phyloP scores from a whole-genome alignment of 768 basidiomycete species.

The Auricularia sp. region DNA sequence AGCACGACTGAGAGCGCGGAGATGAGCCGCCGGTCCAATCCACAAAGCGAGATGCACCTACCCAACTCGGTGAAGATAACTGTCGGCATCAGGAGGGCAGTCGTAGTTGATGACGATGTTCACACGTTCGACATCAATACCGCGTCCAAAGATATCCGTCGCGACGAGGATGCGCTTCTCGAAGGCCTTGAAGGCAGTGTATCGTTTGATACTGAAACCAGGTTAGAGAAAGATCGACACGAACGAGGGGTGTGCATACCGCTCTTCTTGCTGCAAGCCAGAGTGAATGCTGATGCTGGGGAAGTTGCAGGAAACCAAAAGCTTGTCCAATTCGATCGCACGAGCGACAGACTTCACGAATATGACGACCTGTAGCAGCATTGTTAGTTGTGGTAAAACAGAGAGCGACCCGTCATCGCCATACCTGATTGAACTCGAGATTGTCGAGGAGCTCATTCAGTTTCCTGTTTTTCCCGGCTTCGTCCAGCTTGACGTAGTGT shows the following conservation, averaged over 20 bases:
- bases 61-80: slow-evolving; percentile 97
- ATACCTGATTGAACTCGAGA: slow-evolving; percentile 95
- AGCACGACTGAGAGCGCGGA: slow-evolving; percentile 65
- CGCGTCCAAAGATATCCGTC: slow-evolving; percentile 99
- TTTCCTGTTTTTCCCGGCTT: slow-evolving; percentile 92
- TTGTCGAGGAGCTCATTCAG: slow-evolving; percentile 91
- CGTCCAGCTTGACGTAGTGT: slow-evolving; percentile 95
- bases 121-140: slow-evolving; percentile 98
- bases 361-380: slow-evolving; percentile 78
- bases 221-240: background rate
- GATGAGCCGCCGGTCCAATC: background rate
- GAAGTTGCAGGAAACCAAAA: slow-evolving; percentile 95
- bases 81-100: slow-evolving; percentile 92
- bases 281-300: slow-evolving; percentile 97
- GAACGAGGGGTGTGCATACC: slow-evolving; percentile 40
- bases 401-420: no score
- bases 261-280: slow-evolving; percentile 87
- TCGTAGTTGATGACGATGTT: slow-evolving; percentile 99
- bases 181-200: slow-evolving; percentile 97
- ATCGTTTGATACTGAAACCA: slow-evolving; percentile 71
- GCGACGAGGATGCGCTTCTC: slow-evolving; percentile 99
- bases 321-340: slow-evolving; percentile 91
- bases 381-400: background rate
- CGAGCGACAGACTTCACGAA: slow-evolving; percentile 98
- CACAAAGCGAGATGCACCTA: slow-evolving; percentile 21